Evolutionary conservation across 805 yeast genomes (phyloP).

Genomic region (Zygosaccharomyces pseudorouxii): DNA sequence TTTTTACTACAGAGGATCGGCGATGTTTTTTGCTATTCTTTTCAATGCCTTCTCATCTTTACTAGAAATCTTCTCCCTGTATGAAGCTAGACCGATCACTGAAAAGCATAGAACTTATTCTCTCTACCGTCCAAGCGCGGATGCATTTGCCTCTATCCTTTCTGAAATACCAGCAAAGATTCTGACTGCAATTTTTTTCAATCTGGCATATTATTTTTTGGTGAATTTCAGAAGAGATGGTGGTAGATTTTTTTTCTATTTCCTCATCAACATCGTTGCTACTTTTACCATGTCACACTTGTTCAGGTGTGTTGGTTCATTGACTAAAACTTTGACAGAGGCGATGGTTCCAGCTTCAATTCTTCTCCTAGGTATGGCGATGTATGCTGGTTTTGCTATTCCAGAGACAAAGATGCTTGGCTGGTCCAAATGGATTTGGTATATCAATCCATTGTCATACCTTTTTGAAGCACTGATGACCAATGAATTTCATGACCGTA

Average conservation of each 20-base stretch:
- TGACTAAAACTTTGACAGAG: conserved; percentile 43
- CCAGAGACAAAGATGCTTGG: conserved; percentile 55
- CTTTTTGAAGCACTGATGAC: conserved; percentile 54
- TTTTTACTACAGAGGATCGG: conserved; percentile 54
- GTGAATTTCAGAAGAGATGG: conserved; percentile 48
- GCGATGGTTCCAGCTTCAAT: conserved; percentile 58
- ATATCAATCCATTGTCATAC: conserved; percentile 54
- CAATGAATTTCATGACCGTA: conserved; percentile 49
- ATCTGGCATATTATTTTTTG: conserved; percentile 49
- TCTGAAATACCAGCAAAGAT: conserved; percentile 50
- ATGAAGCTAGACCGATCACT: conserved; percentile 52
- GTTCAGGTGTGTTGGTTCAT: conserved; percentile 51
- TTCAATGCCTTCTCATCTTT: conserved; percentile 60
- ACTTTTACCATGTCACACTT: conserved; percentile 52
- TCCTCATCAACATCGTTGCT: conserved; percentile 40
- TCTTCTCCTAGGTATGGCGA: conserved; percentile 43
- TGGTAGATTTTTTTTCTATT: conserved; percentile 52
- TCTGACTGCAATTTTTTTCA: conserved; percentile 43
- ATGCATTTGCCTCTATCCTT: conserved; percentile 50
- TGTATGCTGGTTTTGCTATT: conserved; percentile 55
- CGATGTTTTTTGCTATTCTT: conserved; percentile 62
- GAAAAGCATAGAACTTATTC: conserved; percentile 57
- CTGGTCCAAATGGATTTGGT: conserved; percentile 65
- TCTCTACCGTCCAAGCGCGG: conserved; percentile 56
- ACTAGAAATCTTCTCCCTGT: conserved; percentile 52